These are phyloP conservation scores for Pythium volutum DNA, from an alignment of 352 stramenopile species.

Conservation along the genomic window DNA sequence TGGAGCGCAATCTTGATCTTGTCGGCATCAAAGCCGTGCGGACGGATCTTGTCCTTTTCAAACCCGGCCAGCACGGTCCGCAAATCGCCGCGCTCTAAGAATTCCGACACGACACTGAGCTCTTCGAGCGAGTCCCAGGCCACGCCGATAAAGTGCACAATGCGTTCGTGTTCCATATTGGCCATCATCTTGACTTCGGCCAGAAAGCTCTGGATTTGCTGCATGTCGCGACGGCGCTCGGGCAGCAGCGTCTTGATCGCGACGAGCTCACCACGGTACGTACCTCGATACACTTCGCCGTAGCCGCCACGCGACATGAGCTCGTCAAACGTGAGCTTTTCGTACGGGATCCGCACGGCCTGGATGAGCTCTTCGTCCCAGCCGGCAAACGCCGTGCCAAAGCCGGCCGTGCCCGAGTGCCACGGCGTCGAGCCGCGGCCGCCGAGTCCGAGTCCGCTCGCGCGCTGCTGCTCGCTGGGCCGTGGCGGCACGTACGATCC, in stretches of 20 bases:
- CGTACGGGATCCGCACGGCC: constrained; percentile 39
- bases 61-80: constrained; percentile 26
- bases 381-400: constrained; percentile 3
- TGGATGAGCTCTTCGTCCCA: constrained; percentile 21
- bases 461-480: background rate
- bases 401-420: constrained; percentile 3
- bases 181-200: constrained; percentile 57
- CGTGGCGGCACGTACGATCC: background rate
- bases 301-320: constrained; percentile 46
- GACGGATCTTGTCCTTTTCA: constrained; percentile 25
- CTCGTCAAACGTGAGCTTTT: constrained; percentile 39
- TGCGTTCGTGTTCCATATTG: constrained; percentile 54
- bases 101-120: constrained; percentile 27
- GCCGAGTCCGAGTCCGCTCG: background rate
- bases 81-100: constrained; percentile 28
- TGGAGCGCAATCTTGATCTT: constrained; percentile 38
- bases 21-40: constrained; percentile 28
- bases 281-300: constrained; percentile 42
- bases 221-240: constrained; percentile 45
- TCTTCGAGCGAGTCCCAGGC: constrained; percentile 39
- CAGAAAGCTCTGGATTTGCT: constrained; percentile 48
- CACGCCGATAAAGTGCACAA: constrained; percentile 60
- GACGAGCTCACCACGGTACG: constrained; percentile 43
- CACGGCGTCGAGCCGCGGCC: background rate
- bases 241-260: constrained; percentile 58